Evolutionary conservation across 805 yeast species (phyloP), one percentile per base, ranked within the genome.

Genomic region (Candida michaelii): DNA sequence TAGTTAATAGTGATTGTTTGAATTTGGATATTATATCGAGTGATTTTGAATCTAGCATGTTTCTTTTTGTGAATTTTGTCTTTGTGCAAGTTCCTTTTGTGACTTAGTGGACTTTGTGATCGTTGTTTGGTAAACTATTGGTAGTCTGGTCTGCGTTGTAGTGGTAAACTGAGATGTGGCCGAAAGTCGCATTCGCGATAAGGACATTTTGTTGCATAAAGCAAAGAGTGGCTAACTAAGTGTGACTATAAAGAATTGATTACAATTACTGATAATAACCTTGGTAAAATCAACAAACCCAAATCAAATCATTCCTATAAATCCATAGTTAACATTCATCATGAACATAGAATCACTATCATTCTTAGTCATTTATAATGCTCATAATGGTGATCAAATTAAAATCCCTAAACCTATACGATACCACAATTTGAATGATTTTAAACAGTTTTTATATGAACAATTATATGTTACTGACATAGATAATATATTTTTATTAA

Each of bases 401-500:
- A 53, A 53, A 36, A 55, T 69, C 12, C 66, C 74, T 7, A 70
- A 70, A 42, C 76, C 76, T 1, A 55, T 71, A 27, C 55, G 74
- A 44, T 69, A 60, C 45, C 70, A 66, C 37, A 57, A 59, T n/a
- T 40, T 67, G 29, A 46, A 43, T 4, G 59, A 56, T 13, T 62
- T 71, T 49, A 70, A 68, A 41, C 46, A 40, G 5, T 62, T 51
- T 39, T 27, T 70, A 10, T 50, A 48, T 27, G 65, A 63, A 39
- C 41, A 56, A 25, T 64, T 69, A 39, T 21, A 47, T 5, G 51
- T 58, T 12, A 62, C 53, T 14, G 48, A 48, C 32, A 41, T 39
- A 1, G 72, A 63, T 12, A 57, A 66, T 45, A 48, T 69, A n/a
- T 69, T 84, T 49, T 62, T 85, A 11, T 60, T 85, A 29, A 73